Base-by-base conservation (phyloP, 2,329 filamentous ascomycete species). In the Aspergillus texensis region DNA sequence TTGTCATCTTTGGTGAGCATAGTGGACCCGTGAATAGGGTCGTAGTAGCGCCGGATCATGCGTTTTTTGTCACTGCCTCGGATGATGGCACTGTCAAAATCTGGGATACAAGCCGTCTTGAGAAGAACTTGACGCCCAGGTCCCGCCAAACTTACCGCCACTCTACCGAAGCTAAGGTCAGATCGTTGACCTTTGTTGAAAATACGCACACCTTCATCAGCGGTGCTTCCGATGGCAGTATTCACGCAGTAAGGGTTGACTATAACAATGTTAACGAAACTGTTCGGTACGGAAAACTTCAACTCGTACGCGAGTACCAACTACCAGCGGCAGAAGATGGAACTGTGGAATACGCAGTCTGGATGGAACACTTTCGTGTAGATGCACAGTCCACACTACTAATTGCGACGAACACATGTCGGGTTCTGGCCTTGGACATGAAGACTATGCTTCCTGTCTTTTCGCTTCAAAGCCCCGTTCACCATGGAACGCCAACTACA, bases 201-300 rank as follows among this genome's bases (percentile, higher is more conserved):
- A 91, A 93, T 68, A 97, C 94, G 0, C 93, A 98, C 76, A 94
- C 92, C 26, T 98, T 99, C 74, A 85, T 97, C 65, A 96, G 92
- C 73, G 95, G 92, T 58, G 94, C 92, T 6, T 93, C 87, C 54
- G 94, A 99, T 76, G 95, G 95, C 26, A 94, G 89, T 70, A 89
- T 99, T 11, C 91, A 96, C 73, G 91, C 96, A 2, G 91, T 97
- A 65, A 93, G 93, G 73, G 89, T 96, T n/a, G 88, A 91, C 63
- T 88, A 88, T 67, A 79, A 83, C 21, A 85, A 85, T 62, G 77
- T 82, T 19, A 83, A 85, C 41, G 86, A 87, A 6, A 85, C 86
- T 58, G 80, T 81, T 39, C 89, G 92, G 62, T 98, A 97, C 74
- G 89, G 91, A 50, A 94, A 92, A 71, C 85, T 94, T 46, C 88